Conservation (phyloP, 1,284 basidiomycete genomes). For the Trametes versicolor region DNA sequence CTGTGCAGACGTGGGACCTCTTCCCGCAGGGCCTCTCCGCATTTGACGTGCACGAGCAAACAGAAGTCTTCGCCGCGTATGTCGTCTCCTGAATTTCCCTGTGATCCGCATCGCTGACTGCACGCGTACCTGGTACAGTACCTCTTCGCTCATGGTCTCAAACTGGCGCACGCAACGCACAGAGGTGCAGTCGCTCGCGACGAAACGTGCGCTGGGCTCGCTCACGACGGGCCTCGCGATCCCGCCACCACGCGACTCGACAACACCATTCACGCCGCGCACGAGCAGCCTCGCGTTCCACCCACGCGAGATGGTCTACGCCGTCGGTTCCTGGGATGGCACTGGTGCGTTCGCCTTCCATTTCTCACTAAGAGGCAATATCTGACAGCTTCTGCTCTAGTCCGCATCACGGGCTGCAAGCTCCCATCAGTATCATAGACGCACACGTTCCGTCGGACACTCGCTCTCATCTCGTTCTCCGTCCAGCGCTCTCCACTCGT, state of each 20-base stretch:
- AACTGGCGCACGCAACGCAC: slow-evolving; percentile 73
- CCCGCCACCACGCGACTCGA: slow-evolving; percentile 60
- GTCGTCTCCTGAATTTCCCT: slow-evolving; percentile 44
- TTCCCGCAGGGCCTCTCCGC: slow-evolving; percentile 82
- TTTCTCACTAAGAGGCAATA: background rate
- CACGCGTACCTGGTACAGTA: slow-evolving; percentile 49
- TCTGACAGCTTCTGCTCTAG: slow-evolving; percentile 38
- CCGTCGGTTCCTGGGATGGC: slow-evolving; percentile 77
- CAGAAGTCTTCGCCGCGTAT: slow-evolving; percentile 89
- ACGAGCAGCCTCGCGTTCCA: slow-evolving; percentile 77
- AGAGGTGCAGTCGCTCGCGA: slow-evolving; percentile 63
- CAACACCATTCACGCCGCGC: slow-evolving; percentile 70
- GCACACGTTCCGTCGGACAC: background rate
- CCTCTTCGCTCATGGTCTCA: slow-evolving; percentile 66
- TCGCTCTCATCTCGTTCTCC: background rate
- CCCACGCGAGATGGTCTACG: slow-evolving; percentile 84
- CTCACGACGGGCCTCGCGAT: slow-evolving; percentile 63
- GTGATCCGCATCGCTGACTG: slow-evolving; percentile 6
- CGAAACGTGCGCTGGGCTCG: slow-evolving; percentile 55
- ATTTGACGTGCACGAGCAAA: slow-evolving; percentile 89
- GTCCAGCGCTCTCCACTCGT: background rate
- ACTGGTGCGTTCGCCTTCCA: slow-evolving; percentile 57
- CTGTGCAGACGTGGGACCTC: slow-evolving; percentile 73
- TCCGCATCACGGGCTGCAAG: slow-evolving; percentile 59
- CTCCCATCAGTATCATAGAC: slow-evolving; percentile 38